These are phyloP conservation scores for Pestalotiopsis sp. DNA, from an alignment of 2,329 filamentous ascomycete genomes.

Conservation along the genomic window DNA sequence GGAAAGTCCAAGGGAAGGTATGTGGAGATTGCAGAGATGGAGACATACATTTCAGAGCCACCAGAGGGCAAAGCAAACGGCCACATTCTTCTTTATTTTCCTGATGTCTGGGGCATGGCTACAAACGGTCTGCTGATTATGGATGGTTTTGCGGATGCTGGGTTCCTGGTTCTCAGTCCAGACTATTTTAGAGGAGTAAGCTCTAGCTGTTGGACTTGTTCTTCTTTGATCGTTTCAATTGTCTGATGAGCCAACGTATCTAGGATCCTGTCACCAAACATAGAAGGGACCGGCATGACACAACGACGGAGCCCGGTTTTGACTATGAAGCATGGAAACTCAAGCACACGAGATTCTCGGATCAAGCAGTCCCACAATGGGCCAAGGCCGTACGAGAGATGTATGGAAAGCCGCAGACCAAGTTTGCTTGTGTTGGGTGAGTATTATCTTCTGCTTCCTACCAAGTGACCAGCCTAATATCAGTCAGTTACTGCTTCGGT, in stretches of 20 bases:
- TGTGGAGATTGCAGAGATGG: slow-evolving; percentile 22
- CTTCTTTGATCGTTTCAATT: neutral
- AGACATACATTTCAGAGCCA: slow-evolving; percentile 29
- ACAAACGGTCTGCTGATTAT: slow-evolving; percentile 46
- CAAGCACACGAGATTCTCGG: slow-evolving; percentile 47
- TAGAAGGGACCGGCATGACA: slow-evolving; percentile 32
- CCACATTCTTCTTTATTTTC: slow-evolving; percentile 47
- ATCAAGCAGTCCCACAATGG: slow-evolving; percentile 47
- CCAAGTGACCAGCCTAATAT: slow-evolving; percentile 13
- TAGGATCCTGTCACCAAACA: slow-evolving; percentile 48
- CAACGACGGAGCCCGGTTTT: slow-evolving; percentile 38
- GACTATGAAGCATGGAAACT: slow-evolving; percentile 50
- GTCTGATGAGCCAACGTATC: neutral
- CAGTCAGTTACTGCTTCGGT: slow-evolving; percentile 37
- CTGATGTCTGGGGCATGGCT: slow-evolving; percentile 47
- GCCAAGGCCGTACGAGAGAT: slow-evolving; percentile 36
- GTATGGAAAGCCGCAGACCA: slow-evolving; percentile 36
- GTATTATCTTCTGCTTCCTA: slow-evolving; percentile 12
- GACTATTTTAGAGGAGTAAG: slow-evolving; percentile 48
- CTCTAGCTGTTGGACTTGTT: neutral
- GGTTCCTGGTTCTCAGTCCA: slow-evolving; percentile 43
- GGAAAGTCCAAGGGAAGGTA: slow-evolving; percentile 27
- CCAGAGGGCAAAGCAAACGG: slow-evolving; percentile 26
- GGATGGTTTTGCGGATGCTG: slow-evolving; percentile 47
- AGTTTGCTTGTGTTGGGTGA: slow-evolving; percentile 43